phyloP scores from a whole-genome alignment of 768 basidiomycete species.

The Boletellus sp. region DNA sequence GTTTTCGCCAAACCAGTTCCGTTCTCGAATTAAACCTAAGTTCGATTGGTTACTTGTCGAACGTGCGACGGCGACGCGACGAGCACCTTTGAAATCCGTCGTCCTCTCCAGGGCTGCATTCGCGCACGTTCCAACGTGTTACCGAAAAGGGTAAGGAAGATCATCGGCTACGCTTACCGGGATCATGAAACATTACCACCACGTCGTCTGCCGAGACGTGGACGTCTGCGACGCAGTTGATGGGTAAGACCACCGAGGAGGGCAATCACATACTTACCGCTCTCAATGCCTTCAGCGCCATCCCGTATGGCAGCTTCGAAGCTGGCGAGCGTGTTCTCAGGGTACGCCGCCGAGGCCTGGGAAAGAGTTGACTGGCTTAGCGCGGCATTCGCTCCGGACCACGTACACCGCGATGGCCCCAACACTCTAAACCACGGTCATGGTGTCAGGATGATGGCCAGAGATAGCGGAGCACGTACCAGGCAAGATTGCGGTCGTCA shows the following conservation, averaged over 20 bases:
- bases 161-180: slow-evolving; percentile 45
- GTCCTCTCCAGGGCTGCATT: slow-evolving; percentile 66
- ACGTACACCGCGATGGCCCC: slow-evolving; percentile 68
- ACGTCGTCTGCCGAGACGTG: slow-evolving; percentile 87
- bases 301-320: slow-evolving; percentile 94
- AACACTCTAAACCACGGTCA: slow-evolving; percentile 56
- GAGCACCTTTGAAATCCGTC: slow-evolving; percentile 67
- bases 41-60: slow-evolving; percentile 20
- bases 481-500: slow-evolving; percentile 25
- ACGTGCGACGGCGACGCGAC: slow-evolving; percentile 18
- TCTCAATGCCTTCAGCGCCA: slow-evolving; percentile 96
- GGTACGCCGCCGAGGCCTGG: slow-evolving; percentile 83
- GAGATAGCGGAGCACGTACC: slow-evolving; percentile 16
- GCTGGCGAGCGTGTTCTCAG: slow-evolving; percentile 93
- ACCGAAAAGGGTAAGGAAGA: slow-evolving; percentile 21
- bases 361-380: slow-evolving; percentile 14
- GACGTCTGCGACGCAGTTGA: slow-evolving; percentile 77
- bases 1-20: slow-evolving; percentile 65
- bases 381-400: slow-evolving; percentile 29
- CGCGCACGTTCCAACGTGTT: slow-evolving; percentile 23
- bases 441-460: neutral
- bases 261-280: slow-evolving; percentile 72
- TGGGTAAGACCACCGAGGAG: slow-evolving; percentile 36
- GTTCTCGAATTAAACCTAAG: slow-evolving; percentile 65
- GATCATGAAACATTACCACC: slow-evolving; percentile 96